Evolutionary conservation across 2,329 filamentous ascomycete species (phyloP), one percentile per base, ranked within the genome.

Genomic region (Dissoconium aciculare): DNA sequence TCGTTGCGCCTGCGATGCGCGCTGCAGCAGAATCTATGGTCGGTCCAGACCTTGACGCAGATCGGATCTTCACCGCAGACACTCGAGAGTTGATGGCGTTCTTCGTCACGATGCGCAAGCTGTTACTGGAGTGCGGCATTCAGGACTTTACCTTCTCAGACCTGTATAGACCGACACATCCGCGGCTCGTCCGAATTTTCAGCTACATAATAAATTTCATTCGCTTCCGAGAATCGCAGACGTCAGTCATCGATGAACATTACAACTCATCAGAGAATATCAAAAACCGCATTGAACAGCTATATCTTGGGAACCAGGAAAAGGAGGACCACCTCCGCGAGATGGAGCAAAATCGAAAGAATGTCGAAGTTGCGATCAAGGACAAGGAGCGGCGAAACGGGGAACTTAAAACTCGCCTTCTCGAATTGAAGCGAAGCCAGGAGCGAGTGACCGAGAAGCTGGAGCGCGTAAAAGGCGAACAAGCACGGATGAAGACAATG

Each of bases 191-290:
- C 49, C 92, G 89, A 61, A 91, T 95, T 49, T 89, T 98, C 54
- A 92, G 82, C 42, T 94, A 94, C 57, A 71, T 95, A 41, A 98
- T 98, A 64, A 98, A 98, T 59, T 98, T 98, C 57, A 85, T 95
- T 44, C 76, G 89, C 31, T 98, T 95, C 60, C 79, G 89, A 46
- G 85, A 94, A 60, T 84, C 78, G 39, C 87, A 95, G 56, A 91
- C 84, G 1, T 64, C 66, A 23, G 74, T 89, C 16, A 93, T 95
- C 41, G 85, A 94, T 53, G 74, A 91, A 53, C 80, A 95, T 58
- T 89, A 89, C 62, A 89, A 93, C 63, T 85, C 82, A 47, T 72
- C 80, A 9, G 83, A 94, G 57, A 72, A 71, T 36, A 85, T 80
- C 2, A 94, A 93, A 58, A 65, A 76, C 31, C 74, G 79, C 38